These are phyloP conservation scores for Calycina herbarum DNA, from an alignment of 2,329 filamentous ascomycete species.

Conservation along the genomic window DNA sequence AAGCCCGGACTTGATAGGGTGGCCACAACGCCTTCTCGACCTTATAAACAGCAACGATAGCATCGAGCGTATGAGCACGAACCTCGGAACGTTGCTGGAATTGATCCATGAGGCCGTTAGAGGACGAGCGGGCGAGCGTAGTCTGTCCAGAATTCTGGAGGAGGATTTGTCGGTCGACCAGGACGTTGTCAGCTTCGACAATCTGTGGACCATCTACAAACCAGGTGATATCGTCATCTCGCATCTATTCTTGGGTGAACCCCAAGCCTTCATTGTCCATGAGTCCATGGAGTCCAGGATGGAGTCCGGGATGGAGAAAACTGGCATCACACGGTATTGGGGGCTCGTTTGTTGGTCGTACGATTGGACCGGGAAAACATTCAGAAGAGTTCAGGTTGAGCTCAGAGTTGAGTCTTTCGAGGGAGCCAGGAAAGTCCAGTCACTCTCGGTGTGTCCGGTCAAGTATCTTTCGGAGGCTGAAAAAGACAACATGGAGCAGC, in stretches of 20 bases:
- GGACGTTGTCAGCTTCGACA: neutral
- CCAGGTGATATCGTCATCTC: slow-evolving; percentile 5
- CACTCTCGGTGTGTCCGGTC: neutral
- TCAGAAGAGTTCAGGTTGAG: neutral
- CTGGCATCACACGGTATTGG: neutral
- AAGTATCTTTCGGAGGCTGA: neutral
- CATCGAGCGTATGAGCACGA: neutral
- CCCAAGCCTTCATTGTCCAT: slow-evolving; percentile 1
- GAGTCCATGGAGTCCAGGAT: neutral
- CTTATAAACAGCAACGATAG: neutral
- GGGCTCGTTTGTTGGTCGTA: neutral
- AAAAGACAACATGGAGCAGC: neutral
- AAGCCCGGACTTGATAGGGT: neutral
- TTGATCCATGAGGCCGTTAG: neutral
- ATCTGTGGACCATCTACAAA: neutral
- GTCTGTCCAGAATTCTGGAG: too few relatives aligned
- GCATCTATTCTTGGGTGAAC: neutral
- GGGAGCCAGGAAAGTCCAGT: neutral
- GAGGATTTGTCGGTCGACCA: neutral
- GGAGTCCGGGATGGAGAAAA: neutral
- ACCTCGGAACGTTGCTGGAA: neutral
- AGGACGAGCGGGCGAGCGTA: too few relatives aligned
- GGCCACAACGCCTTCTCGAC: neutral
- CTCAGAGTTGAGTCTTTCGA: neutral
- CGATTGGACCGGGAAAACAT: neutral